Conservation (phyloP, 1,284 basidiomycete genomes). For the Leccinum cinnamomeum region DNA sequence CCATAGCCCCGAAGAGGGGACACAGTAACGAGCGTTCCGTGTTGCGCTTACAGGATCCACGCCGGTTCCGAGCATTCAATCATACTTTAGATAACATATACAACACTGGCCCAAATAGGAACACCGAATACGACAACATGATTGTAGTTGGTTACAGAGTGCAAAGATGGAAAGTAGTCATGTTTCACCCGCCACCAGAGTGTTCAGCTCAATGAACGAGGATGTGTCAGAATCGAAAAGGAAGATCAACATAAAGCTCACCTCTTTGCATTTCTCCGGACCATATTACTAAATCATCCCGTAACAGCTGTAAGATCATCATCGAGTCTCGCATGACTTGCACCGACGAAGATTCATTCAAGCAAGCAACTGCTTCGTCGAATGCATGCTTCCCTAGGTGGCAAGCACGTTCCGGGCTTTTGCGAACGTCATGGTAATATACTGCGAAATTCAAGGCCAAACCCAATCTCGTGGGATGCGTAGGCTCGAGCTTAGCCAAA, state of each 20-base stretch:
- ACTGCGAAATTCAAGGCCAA: conserved; percentile 96
- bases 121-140: conserved; percentile 1
- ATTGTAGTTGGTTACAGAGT: conserved; percentile 2
- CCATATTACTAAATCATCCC: conserved; percentile 67
- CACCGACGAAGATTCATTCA: conserved; percentile 42
- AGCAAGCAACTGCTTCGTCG: conserved; percentile 60
- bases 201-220: conserved; percentile 26
- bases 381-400: conserved; percentile 81
- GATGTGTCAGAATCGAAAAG: conserved; percentile 16
- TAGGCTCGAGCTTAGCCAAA: conserved; percentile 52
- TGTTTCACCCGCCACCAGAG: conserved; percentile 18
- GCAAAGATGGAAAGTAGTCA: background rate
- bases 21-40: background rate
- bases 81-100: conserved; percentile 16
- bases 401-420: conserved; percentile 90
- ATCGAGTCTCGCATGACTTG: conserved; percentile 59
- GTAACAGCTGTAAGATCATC: conserved; percentile 63
- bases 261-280: conserved; percentile 53
- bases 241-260: conserved; percentile 21
- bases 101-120: conserved; percentile 4
- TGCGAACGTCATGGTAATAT: conserved; percentile 94
- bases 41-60: background rate
- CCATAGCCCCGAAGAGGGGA: background rate
- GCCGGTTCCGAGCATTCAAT: background rate
- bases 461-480: conserved; percentile 77